These are phyloP conservation scores for Fusarium continuum DNA, from an alignment of 2,329 filamentous ascomycete genomes.

Conservation along the genomic window DNA sequence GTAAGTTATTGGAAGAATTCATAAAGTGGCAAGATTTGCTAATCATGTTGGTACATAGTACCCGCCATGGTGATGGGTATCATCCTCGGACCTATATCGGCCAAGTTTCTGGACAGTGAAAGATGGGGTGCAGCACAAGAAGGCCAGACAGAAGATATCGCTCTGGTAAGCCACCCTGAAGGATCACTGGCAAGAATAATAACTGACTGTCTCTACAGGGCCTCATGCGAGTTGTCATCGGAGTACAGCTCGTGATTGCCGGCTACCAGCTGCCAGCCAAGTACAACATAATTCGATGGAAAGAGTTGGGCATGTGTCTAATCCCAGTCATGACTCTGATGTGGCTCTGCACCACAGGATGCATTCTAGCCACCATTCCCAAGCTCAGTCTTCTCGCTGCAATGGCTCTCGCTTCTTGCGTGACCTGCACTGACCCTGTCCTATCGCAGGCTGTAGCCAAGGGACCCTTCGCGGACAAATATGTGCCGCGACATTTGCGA, in stretches of 20 bases:
- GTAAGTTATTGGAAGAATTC: constrained; percentile 47
- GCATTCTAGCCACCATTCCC: constrained; percentile 64
- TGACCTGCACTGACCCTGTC: constrained; percentile 62
- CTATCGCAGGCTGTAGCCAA: constrained; percentile 42
- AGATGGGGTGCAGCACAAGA: constrained; percentile 39
- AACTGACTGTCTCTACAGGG: constrained; percentile 44
- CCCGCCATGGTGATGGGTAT: constrained; percentile 65
- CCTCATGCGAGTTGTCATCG: constrained; percentile 67
- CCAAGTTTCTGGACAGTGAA: constrained; percentile 60
- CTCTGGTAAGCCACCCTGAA: constrained; percentile 46
- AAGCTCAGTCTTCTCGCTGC: constrained; percentile 62
- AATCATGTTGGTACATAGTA: constrained; percentile 50
- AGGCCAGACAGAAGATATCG: constrained; percentile 50
- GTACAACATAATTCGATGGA: constrained; percentile 60
- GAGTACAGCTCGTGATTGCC: constrained; percentile 69
- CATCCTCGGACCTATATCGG: constrained; percentile 62
- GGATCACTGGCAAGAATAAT: background rate
- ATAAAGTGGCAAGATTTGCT: background rate
- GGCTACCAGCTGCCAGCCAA: constrained; percentile 69
- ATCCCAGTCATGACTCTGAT: constrained; percentile 69
- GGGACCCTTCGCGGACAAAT: constrained; percentile 63
- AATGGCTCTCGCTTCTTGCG: constrained; percentile 67
- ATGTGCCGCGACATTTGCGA: constrained; percentile 63
- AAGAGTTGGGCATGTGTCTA: constrained; percentile 63
- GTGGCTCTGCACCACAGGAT: constrained; percentile 67